phyloP scores from a whole-genome alignment of 768 basidiomycete genomes.

The Piloderma croceum region DNA sequence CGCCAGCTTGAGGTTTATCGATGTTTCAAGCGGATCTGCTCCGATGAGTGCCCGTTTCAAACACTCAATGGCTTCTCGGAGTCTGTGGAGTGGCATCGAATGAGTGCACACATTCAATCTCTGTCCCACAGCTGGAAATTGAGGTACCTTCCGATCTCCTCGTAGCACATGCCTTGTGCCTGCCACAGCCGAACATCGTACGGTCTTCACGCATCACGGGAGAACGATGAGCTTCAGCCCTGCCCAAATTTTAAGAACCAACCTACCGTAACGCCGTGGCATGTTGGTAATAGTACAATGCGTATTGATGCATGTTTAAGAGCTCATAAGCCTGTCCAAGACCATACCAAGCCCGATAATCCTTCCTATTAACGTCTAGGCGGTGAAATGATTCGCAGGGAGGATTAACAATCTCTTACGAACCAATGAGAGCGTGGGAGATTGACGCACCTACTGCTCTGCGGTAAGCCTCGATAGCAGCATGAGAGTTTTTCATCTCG shows the following conservation, averaged over 20 bases:
- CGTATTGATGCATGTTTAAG: conserved; percentile 94
- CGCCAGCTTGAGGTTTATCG: conserved; percentile 69
- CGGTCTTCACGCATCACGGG: conserved; percentile 57
- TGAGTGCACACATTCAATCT: too few relatives aligned
- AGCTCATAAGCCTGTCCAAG: conserved; percentile 97
- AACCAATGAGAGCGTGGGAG: background rate
- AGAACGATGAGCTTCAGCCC: too few relatives aligned
- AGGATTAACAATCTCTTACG: background rate
- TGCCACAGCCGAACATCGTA: conserved; percentile 97
- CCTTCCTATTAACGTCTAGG: conserved; percentile 90
- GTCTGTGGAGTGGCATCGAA: conserved; percentile 44
- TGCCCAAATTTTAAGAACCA: conserved; percentile 2
- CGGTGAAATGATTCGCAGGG: conserved; percentile 4
- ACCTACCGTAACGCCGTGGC: conserved; percentile 83
- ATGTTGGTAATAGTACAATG: conserved; percentile 92
- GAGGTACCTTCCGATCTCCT: conserved; percentile 74
- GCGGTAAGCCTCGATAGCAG: conserved; percentile 96
- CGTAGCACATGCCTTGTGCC: conserved; percentile 89
- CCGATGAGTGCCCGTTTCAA: conserved; percentile 84
- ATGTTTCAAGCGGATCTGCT: conserved; percentile 71
- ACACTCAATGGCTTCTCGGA: conserved; percentile 85
- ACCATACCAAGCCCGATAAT: conserved; percentile 98
- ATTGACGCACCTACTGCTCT: conserved; percentile 80
- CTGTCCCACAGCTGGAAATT: background rate
- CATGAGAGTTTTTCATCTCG: conserved; percentile 98